Base-by-base conservation (phyloP, 352 stramenopile genomes). In the Phytopythium sindhum region DNA sequence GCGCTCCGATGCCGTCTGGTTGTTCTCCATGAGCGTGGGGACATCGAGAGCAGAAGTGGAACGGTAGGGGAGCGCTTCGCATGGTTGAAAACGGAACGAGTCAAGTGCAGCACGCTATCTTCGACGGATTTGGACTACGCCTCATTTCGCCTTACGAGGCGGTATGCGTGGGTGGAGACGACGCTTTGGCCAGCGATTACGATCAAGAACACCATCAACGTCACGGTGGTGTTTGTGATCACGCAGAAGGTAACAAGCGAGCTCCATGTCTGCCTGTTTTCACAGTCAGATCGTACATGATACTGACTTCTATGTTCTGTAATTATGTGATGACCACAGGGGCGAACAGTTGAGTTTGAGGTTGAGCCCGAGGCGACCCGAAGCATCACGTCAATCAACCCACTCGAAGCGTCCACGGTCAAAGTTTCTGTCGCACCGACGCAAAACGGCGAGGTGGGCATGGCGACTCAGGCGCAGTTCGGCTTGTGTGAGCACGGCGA, bases 141-240 rank as follows among this genome's bases (percentile, higher is more conserved):
- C 45, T 77, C 73, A 50, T 68, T 73, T 1, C 75, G 75, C 12
- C 50, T 81, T 37, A 73, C 73, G 2, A 68, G 73, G 57, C 64
- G 77, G 3, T 88, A 84, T 58, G 69, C 75, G 29, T 88, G 79
- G 79, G 71, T 86, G 63, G 79, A 85, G 48, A 44, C 80, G 39
- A 74, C 68, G 23, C 63, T 88, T 15, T 83, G 72, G 63, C 77
- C 79, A 45, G 77, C 73, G 33, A 60, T 88, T 11, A 66, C 51
- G 24, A 58, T 83, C 23, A 63, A 78, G 24, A 86, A 88, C 67
- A 71, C 14, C 0, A 74, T 66, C 42, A 68, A 81, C 54, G 53
- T 71, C 24, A 45, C 53, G 7, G 31, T 83, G 52, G n/a, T 10
- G 12, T 60, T 88, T 26, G 57, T 9, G 17, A 78, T 88, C 11